Conservation (phyloP, 2,329 filamentous ascomycete genomes). For the Xylariales sp. region DNA sequence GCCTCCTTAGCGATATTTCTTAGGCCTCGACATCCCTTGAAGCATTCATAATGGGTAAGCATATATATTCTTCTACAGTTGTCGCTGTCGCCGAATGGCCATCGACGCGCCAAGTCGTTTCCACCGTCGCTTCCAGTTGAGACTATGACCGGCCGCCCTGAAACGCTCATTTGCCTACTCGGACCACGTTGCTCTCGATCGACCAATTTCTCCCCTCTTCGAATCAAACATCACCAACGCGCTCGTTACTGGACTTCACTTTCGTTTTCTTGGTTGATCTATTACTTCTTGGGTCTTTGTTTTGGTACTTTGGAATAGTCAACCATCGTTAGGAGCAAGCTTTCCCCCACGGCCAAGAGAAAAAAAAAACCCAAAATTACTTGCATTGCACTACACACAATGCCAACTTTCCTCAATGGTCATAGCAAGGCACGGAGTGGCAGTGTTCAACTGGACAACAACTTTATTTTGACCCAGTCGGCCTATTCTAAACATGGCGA, state of each 20-base stretch:
- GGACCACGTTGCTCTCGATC: conserved; percentile 28
- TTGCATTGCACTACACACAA: conserved; percentile 51
- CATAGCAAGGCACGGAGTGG: conserved; percentile 59
- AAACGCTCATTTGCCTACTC: conserved; percentile 28
- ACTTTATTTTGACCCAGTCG: conserved; percentile 34
- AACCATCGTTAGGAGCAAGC: conserved; percentile 52
- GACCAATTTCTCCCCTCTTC: conserved; percentile 27
- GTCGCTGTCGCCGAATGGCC: conserved; percentile 40
- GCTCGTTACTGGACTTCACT: conserved; percentile 45
- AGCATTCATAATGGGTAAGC: conserved; percentile 61
- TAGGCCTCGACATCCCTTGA: conserved; percentile 47
- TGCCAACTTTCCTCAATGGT: conserved; percentile 57
- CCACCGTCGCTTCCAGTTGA: conserved; percentile 38
- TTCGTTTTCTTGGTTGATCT: conserved; percentile 57
- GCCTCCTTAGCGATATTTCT: conserved; percentile 44
- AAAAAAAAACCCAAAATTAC: conserved; percentile 38
- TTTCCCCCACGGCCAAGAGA: conserved; percentile 43
- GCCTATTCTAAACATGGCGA: conserved; percentile 37
- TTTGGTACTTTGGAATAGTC: conserved; percentile 52
- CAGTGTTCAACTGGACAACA: conserved; percentile 61
- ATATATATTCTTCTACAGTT: conserved; percentile 48
- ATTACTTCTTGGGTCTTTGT: conserved; percentile 58
- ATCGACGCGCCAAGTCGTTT: conserved; percentile 42
- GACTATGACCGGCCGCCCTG: conserved; percentile 24
- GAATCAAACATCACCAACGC: conserved; percentile 45